Evolutionary conservation across 148 eudicot species (phyloP).

Genomic region (Rhododendron mucronatum): DNA sequence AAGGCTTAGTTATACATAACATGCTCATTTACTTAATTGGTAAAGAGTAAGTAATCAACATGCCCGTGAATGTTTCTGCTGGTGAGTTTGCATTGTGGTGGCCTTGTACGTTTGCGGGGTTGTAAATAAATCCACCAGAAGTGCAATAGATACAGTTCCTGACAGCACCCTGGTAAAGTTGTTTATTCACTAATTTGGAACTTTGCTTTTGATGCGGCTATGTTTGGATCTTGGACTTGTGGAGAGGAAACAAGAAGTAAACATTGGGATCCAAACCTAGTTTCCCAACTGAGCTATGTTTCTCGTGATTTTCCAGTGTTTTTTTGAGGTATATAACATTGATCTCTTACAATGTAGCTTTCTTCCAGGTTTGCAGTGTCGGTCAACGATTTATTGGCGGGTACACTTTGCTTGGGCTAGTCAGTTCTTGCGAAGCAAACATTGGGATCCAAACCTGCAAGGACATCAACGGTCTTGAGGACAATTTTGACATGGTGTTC

Average conservation of each 20-base stretch:
- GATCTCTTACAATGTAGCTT: not conserved
- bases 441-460: constrained; percentile 43
- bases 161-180: not conserved
- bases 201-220: not conserved
- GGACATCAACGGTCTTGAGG: constrained; percentile 29
- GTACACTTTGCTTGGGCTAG: constrained; percentile 47
- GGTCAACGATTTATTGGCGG: constrained; percentile 21
- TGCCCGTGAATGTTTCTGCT: not conserved
- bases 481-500: constrained; percentile 48
- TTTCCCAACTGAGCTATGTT: not conserved
- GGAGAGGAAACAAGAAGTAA: not conserved
- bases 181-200: not conserved
- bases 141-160: not conserved
- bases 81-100: not conserved
- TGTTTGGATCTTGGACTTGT: not conserved
- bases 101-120: not conserved
- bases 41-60: not conserved
- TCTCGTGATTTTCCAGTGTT: not conserved
- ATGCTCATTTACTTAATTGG: not conserved
- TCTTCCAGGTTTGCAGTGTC: constrained; percentile 46
- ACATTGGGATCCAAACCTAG: not conserved
- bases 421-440: constrained; percentile 44
- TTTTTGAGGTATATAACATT: not conserved
- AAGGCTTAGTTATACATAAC: not conserved
- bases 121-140: not conserved